Evolutionary conservation across 148 eudicot genomes (phyloP).

Genomic region (Diospyros lotus): DNA sequence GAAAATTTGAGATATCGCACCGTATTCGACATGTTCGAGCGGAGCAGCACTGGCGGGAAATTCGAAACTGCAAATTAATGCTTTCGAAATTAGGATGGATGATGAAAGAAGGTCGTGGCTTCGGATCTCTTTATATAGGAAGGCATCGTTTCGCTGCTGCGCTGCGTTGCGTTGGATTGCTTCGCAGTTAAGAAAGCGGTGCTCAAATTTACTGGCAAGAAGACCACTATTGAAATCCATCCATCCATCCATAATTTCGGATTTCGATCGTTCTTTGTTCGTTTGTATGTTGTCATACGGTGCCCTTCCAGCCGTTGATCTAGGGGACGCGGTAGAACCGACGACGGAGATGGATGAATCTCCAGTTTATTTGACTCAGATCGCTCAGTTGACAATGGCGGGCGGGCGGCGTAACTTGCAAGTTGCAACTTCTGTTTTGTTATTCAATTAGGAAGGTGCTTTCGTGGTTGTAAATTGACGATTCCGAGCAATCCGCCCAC

Average conservation of each 20-base stretch:
- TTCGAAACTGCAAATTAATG: background rate
- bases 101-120: too few relatives aligned
- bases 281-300: background rate
- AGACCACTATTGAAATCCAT: too few relatives aligned
- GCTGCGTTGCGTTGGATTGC: background rate
- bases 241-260: background rate
- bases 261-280: background rate
- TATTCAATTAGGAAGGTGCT: too few relatives aligned
- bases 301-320: background rate
- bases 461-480: too few relatives aligned
- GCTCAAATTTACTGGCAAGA: too few relatives aligned
- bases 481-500: too few relatives aligned
- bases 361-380: background rate
- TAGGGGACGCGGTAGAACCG: background rate
- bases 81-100: too few relatives aligned
- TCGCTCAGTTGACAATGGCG: too few relatives aligned
- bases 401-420: too few relatives aligned
- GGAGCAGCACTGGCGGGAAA: background rate
- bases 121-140: constrained; percentile 6
- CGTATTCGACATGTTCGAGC: background rate
- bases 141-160: background rate
- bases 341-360: constrained; percentile 1
- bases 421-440: too few relatives aligned
- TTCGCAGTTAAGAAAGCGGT: background rate
- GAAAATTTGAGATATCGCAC: background rate